Base-by-base conservation (phyloP, 2,329 filamentous ascomycete species). In the Neonectria faginata region DNA sequence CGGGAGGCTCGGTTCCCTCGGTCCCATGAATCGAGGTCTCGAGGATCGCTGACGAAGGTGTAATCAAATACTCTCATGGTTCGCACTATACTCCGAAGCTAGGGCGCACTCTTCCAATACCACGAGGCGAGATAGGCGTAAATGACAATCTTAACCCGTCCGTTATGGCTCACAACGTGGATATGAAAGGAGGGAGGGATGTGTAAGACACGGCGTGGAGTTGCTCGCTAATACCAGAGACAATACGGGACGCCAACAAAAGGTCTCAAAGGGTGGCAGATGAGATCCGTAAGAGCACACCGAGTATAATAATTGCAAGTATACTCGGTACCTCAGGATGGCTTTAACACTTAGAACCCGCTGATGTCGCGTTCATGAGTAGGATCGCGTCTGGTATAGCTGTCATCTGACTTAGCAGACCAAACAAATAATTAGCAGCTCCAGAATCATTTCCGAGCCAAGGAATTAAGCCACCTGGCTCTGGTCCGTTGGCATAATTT, bases 21-120 rank as follows among this genome's bases (percentile, higher is more conserved):
- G 39, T 52, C 25, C 29, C 58, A 57, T 68, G 59, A 61, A 48
- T 62, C 62, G 41, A 64, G 36, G 14, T 16, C 14, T 39, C 16
- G 33, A 36, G 53, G 62, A 55, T 50, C 55, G 55, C 56, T 60
- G n/a, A 48, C 58, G 12, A 48, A 58, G 2, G 45, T 47, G 64
- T 65, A 73, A 73, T 73, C 56, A 73, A 73, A 70, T 61, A 62
- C 48, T 50, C 44, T 51, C 59, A 64, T 64, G 60, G 55, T 33
- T 62, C 65, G 52, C 36, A 8, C 36, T 39, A 16, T 42, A 58
- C 51, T 51, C 47, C 44, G 18, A 59, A 54, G 55, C 59, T 47
- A 62, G 65, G 44, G 33, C 50, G 27, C 70, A 65, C 68, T 70
- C 48, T 62, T 36, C 51, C 51, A 64, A 52, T 60, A 66, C 14